These are phyloP conservation scores for Adansonia gregorii DNA, from an alignment of 441 rosid genomes.

Conservation along the genomic window DNA sequence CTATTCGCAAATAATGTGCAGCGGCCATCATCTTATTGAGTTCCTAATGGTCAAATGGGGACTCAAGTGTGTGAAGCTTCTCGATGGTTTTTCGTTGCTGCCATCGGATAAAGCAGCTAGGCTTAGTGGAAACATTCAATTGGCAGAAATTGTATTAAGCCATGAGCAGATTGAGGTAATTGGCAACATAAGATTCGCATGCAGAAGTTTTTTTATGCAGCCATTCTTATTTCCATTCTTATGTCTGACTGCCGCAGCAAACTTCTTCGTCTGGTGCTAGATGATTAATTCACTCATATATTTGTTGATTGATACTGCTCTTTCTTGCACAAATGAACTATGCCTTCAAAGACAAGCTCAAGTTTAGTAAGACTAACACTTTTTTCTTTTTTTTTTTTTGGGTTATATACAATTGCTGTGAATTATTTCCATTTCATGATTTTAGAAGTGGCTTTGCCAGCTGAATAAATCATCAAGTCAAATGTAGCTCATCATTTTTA, in stretches of 20 bases:
- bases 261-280: slow-evolving; percentile 25
- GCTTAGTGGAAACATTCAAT: slow-evolving; percentile 74
- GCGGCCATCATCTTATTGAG: slow-evolving; percentile 89
- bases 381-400: not conserved
- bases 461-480: too few species aligned
- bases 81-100: slow-evolving; percentile 79
- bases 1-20: slow-evolving; percentile 35
- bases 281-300: slow-evolving; percentile 13
- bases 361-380: not conserved
- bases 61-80: slow-evolving; percentile 68
- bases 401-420: not conserved
- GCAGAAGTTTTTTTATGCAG: slow-evolving; percentile 4
- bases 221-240: slow-evolving; percentile 24
- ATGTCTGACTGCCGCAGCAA: slow-evolving; percentile 22
- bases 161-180: slow-evolving; percentile 35
- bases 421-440: not conserved
- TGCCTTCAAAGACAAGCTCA: not conserved
- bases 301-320: not conserved
- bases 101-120: slow-evolving; percentile 67
- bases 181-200: slow-evolving; percentile 19
- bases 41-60: slow-evolving; percentile 86
- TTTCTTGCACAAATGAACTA: not conserved
- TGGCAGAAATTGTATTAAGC: slow-evolving; percentile 65
- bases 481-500: not conserved
- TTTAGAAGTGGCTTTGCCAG: not conserved